Evolutionary conservation across 1,284 basidiomycete species (phyloP).

Genomic region (Rhodotorula sp.): DNA sequence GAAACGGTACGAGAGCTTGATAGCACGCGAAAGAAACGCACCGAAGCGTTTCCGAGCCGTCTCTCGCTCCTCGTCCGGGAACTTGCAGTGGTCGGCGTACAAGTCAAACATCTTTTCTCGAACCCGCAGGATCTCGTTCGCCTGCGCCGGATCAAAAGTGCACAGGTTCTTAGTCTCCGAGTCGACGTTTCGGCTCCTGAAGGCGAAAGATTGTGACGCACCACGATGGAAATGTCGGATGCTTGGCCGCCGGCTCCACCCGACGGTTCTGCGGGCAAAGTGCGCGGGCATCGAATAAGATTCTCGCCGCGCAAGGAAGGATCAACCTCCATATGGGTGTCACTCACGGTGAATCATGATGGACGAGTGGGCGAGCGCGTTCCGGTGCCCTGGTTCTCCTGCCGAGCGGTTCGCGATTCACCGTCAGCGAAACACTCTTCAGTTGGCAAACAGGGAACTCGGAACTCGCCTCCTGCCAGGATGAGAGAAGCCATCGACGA

Average conservation of each 20-base stretch:
- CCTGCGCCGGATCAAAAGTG: constrained; percentile 3
- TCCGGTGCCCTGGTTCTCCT: constrained; percentile 79
- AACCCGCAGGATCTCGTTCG: constrained; percentile 86
- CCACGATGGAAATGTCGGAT: constrained; percentile 89
- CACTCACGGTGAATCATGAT: constrained; percentile 82
- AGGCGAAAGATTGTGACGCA: neutral
- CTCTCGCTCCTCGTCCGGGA: constrained; percentile 63
- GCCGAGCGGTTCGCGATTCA: constrained; percentile 6
- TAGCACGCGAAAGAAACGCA: constrained; percentile 46
- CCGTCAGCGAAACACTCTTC: neutral
- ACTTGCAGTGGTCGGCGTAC: constrained; percentile 62
- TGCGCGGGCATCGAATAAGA: too few relatives aligned
- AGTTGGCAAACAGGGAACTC: neutral
- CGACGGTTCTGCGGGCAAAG: constrained; percentile 62
- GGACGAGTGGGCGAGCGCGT: constrained; percentile 82
- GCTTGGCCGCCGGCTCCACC: constrained; percentile 91
- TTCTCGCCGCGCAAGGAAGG: neutral
- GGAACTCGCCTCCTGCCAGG: constrained; percentile 66
- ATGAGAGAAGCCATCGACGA: constrained; percentile 90
- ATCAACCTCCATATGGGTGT: too few relatives aligned
- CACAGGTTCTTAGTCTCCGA: too few relatives aligned
- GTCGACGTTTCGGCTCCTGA: too few relatives aligned
- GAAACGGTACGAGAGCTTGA: neutral
- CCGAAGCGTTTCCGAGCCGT: constrained; percentile 73
- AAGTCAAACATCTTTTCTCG: constrained; percentile 67